These are phyloP conservation scores for Acer saccharum DNA, from an alignment of 345 rosid species.

Conservation along the genomic window DNA sequence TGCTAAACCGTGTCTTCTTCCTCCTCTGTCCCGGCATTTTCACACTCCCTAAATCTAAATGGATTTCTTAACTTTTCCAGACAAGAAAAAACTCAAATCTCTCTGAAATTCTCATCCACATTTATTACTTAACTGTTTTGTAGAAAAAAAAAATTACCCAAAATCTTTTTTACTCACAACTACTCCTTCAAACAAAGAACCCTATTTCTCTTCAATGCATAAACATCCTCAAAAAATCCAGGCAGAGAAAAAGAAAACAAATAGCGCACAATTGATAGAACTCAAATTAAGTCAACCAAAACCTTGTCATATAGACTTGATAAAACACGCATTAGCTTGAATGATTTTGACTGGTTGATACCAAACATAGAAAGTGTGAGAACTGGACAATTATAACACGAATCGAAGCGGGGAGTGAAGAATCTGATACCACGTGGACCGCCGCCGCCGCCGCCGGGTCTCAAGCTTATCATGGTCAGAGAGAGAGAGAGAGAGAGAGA, in stretches of 20 bases:
- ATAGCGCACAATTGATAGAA: background rate
- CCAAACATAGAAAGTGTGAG: constrained; percentile 6
- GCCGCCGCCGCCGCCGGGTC: too few species aligned
- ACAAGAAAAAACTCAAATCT: constrained; percentile 14
- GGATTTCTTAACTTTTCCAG: constrained; percentile 18
- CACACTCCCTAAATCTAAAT: constrained; percentile 15
- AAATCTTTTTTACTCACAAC: background rate
- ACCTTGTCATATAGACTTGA: background rate
- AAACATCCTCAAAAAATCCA: constrained; percentile 7
- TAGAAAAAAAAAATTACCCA: background rate
- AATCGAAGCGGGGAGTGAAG: too few species aligned
- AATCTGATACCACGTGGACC: too few species aligned
- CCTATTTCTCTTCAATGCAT: constrained; percentile 6
- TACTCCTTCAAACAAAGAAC: background rate
- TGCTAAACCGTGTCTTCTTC: constrained; percentile 49
- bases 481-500: too few species aligned
- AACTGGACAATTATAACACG: too few species aligned
- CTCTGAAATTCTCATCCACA: constrained; percentile 18
- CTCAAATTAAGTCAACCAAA: background rate
- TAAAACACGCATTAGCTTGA: constrained; percentile 20
- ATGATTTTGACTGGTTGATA: constrained; percentile 17
- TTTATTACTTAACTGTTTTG: constrained; percentile 9
- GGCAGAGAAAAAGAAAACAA: background rate
- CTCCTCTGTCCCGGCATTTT: constrained; percentile 45
- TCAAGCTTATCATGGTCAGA: too few species aligned